Evolutionary conservation across 1,284 basidiomycete species (phyloP).

Genomic region (Ceraceosorus bombacis): DNA sequence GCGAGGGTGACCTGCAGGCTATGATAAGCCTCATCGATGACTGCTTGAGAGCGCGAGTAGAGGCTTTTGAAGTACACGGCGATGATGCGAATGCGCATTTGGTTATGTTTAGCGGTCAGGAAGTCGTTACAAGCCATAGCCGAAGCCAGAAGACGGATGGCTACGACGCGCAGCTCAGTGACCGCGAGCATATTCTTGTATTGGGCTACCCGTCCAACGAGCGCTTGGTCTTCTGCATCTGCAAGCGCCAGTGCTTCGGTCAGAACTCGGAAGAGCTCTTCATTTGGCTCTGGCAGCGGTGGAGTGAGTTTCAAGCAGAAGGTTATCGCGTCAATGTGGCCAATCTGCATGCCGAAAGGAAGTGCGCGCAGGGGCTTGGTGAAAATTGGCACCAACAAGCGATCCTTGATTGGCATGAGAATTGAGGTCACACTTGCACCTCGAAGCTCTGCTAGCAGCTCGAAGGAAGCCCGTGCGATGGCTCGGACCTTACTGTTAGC

Average conservation of each 20-base stretch:
- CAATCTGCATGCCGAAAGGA: conserved; percentile 92
- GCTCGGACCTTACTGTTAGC: conserved; percentile 78
- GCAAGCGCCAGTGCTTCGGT: conserved; percentile 91
- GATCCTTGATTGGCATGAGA: conserved; percentile 74
- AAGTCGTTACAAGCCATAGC: conserved; percentile 93
- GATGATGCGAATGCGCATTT: conserved; percentile 67
- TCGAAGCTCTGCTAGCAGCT: conserved; percentile 68
- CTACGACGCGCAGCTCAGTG: conserved; percentile 85
- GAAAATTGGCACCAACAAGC: conserved; percentile 82
- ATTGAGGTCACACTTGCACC: conserved; percentile 69
- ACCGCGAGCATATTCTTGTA: conserved; percentile 78
- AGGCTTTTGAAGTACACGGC: conserved; percentile 97
- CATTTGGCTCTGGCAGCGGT: conserved; percentile 78
- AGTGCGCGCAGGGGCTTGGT: conserved; percentile 94
- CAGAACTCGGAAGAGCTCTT: conserved; percentile 82
- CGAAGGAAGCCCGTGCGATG: conserved; percentile 75
- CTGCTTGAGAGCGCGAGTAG: conserved; percentile 84
- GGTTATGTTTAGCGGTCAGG: conserved; percentile 34
- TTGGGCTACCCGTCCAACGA: conserved; percentile 65
- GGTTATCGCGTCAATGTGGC: conserved; percentile 93
- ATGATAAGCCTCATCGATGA: conserved; percentile 92
- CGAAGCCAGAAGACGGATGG: conserved; percentile 83
- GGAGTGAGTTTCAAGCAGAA: conserved; percentile 75
- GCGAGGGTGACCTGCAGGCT: conserved; percentile 77
- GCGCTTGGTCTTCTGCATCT: conserved; percentile 81